Conservation (phyloP, 805 yeast species). For the Cyberlindnera bimundalis region DNA sequence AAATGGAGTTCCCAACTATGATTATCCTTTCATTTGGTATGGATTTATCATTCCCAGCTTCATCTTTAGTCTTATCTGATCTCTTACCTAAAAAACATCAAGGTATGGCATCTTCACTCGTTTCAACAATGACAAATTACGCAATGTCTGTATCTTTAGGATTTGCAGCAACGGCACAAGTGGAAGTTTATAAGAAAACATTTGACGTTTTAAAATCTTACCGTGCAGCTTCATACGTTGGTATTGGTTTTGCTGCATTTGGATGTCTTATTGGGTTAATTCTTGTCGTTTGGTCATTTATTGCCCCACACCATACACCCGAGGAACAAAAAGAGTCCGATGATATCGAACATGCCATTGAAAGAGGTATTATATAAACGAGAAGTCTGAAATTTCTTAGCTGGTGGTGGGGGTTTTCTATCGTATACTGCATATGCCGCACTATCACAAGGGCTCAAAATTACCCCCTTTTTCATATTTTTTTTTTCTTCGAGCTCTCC, state of each 20-base stretch:
- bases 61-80: conserved; percentile 59
- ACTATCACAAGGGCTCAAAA: no score
- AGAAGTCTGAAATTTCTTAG: no score
- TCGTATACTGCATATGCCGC: no score
- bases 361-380: no score
- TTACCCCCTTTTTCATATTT: no score
- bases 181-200: conserved; percentile 31
- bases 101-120: conserved; percentile 76
- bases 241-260: conserved; percentile 54
- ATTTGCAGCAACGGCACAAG: conserved; percentile 65
- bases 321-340: no score
- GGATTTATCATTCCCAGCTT: conserved; percentile 78
- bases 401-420: no score
- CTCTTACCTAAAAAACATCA: conserved; percentile 60
- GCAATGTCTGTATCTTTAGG: conserved; percentile 71
- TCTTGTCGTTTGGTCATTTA: conserved; percentile 9
- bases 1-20: conserved; percentile 52
- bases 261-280: conserved; percentile 30
- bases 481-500: no score
- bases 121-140: conserved; percentile 68
- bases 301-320: conserved; percentile 8
- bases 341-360: no score
- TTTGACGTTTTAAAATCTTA: conserved; percentile 39
- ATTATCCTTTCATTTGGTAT: conserved; percentile 64
- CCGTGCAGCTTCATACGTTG: conserved; percentile 56